phyloP scores from a whole-genome alignment of 805 yeast genomes.

The Isabelozyma pseudorhagii region DNA sequence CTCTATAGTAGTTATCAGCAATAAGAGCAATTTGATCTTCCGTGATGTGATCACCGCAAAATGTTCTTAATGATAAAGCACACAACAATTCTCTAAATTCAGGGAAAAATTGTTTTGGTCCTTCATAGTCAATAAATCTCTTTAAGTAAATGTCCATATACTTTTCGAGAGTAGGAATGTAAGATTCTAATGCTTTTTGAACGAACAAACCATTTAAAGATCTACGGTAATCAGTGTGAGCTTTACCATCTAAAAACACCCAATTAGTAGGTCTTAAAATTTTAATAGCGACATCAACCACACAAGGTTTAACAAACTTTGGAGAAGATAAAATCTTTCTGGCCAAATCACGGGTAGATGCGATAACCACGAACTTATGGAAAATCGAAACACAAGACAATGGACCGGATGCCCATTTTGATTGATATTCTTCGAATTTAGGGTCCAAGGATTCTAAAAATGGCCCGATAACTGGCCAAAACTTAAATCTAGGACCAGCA shows the following conservation, averaged over 20 bases:
- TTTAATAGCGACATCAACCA: slow-evolving; percentile 94
- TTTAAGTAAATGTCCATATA: slow-evolving; percentile 82
- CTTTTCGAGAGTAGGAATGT: slow-evolving; percentile 80
- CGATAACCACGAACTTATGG: slow-evolving; percentile 96
- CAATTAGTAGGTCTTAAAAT: slow-evolving; percentile 93
- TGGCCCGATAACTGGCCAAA: slow-evolving; percentile 97
- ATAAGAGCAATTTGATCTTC: slow-evolving; percentile 84
- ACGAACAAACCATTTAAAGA: slow-evolving; percentile 89
- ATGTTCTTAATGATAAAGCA: slow-evolving; percentile 87
- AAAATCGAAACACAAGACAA: slow-evolving; percentile 95
- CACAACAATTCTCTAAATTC: slow-evolving; percentile 95
- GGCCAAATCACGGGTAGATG: slow-evolving; percentile 81
- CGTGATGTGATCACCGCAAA: slow-evolving; percentile 93
- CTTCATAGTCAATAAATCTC: slow-evolving; percentile 58
- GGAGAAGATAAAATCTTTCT: slow-evolving; percentile 86
- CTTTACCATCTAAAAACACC: slow-evolving; percentile 97
- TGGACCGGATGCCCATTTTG: slow-evolving; percentile 94
- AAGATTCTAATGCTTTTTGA: slow-evolving; percentile 73
- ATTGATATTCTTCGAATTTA: slow-evolving; percentile 86
- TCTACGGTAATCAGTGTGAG: slow-evolving; percentile 88
- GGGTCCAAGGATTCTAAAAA: slow-evolving; percentile 93
- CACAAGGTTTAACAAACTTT: slow-evolving; percentile 91
- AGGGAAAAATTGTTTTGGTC: slow-evolving; percentile 78
- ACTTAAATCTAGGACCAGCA: slow-evolving; percentile 84
- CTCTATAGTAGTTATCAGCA: slow-evolving; percentile 88